These are phyloP conservation scores for Pseudozyma tsukubaensis DNA, from an alignment of 1,284 basidiomycete species.

Conservation along the genomic window DNA sequence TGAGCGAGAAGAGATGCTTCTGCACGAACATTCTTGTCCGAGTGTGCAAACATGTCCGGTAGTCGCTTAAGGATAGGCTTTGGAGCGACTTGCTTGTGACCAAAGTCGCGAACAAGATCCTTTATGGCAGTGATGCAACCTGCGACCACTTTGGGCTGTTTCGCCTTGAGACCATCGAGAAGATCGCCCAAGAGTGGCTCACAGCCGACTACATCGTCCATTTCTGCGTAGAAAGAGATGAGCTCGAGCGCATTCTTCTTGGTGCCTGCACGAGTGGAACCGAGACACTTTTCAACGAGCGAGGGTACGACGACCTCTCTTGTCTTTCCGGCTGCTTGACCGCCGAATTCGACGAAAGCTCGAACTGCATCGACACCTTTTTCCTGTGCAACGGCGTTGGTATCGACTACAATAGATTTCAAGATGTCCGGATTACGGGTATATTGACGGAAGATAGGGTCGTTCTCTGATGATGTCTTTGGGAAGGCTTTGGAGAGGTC, in stretches of 20 bases:
- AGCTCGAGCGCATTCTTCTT: constrained; percentile 89
- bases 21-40: constrained; percentile 93
- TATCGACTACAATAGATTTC: constrained; percentile 72
- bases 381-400: constrained; percentile 98
- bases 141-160: constrained; percentile 94
- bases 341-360: constrained; percentile 87
- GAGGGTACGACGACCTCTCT: constrained; percentile 84
- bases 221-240: constrained; percentile 88
- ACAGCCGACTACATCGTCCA: constrained; percentile 81
- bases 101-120: constrained; percentile 81
- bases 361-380: constrained; percentile 85
- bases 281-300: constrained; percentile 94
- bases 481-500: constrained; percentile 73
- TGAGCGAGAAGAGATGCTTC: constrained; percentile 85
- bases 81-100: constrained; percentile 80
- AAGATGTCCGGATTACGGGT: constrained; percentile 75
- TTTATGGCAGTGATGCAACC: constrained; percentile 83
- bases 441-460: constrained; percentile 93
- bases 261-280: constrained; percentile 86
- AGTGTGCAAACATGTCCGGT: constrained; percentile 93
- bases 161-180: constrained; percentile 84
- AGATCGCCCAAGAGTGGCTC: constrained; percentile 87
- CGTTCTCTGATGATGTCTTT: constrained; percentile 83
- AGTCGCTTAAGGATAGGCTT: constrained; percentile 83
- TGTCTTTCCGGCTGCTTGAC: constrained; percentile 79